These are phyloP conservation scores for Arachis hypogaea DNA, from an alignment of 306 rosid species.

Conservation along the genomic window DNA sequence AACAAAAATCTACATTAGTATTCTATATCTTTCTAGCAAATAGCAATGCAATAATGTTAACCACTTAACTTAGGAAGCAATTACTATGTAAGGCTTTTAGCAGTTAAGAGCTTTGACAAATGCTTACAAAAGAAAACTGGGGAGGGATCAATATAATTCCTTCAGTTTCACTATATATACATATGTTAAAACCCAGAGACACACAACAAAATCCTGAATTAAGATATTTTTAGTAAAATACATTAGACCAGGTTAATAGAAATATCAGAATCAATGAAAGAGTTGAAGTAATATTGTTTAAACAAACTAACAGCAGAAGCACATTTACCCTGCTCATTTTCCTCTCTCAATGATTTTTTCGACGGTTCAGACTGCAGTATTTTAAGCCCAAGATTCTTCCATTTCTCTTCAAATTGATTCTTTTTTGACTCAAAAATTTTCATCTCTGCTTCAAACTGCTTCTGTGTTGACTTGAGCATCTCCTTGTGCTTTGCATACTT, in stretches of 20 bases:
- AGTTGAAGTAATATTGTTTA: slow-evolving; percentile 6
- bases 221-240: slow-evolving; percentile 5
- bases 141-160: no score
- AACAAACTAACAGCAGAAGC: slow-evolving; percentile 27
- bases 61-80: no score
- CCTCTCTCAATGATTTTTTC: slow-evolving; percentile 21
- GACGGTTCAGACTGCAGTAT: slow-evolving; percentile 32
- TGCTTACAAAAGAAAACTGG: no score
- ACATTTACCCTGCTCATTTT: slow-evolving; percentile 47
- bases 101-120: no score
- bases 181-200: not conserved
- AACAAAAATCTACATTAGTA: not conserved
- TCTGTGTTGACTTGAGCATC: slow-evolving; percentile 32
- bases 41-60: no score
- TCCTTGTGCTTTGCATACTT: not conserved
- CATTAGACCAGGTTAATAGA: slow-evolving; percentile 4
- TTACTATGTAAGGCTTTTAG: no score
- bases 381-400: slow-evolving; percentile 39
- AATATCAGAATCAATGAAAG: not conserved
- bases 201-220: slow-evolving; percentile 2
- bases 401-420: slow-evolving; percentile 33
- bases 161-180: not conserved
- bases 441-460: slow-evolving; percentile 30
- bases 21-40: not conserved
- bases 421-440: slow-evolving; percentile 39